Base-by-base conservation (phyloP, 2,329 filamentous ascomycete genomes). In the Ophiostoma perfectum region DNA sequence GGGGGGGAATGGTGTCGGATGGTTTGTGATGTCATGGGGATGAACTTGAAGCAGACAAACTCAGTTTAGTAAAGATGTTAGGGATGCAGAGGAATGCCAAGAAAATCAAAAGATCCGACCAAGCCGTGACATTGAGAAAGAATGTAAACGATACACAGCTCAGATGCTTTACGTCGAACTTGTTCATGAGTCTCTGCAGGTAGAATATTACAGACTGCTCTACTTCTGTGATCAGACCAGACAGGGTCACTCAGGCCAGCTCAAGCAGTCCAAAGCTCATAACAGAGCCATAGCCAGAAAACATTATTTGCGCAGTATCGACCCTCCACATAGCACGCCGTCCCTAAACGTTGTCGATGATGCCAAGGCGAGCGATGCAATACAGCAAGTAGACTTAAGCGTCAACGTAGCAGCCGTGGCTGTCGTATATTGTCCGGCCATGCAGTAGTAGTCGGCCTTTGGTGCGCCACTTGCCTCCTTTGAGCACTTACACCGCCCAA, bases 401-500 rank as follows among this genome's bases (percentile, higher is more conserved):
- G 16, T 55, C 49, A 16, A 27, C 49, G 4, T 36, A 55, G 5
- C 47, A 52, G 47, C n/a, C 47, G 16, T 45, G 47, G 47, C 49
- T 55, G 27, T 27, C 27, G 27, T 27, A 55, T 45, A 9, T 27
- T 55, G n/a, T 27, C 49, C 47, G 18, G 8, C 49, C 49, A n/a
- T 55, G 49, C 2, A 27, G 49, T 55, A 27, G 27, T 27, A 55
- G 49, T 55, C 49, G 49, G 49, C n/a, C 49, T 27, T 55, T 55
- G 18, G n/a, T 7, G 49, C 49, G 49, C 27, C 49, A 55, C 49
- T 55, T 55, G 8, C 49, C 27, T 27, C 49, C 27, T 55, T 55
- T 55, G 49, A 55, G 49, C 49, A 55, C 49, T 55, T 55, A 55
- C 49, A 55, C 49, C 49, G 49, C 27, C 27, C 49, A 18, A 55